phyloP scores from a whole-genome alignment of 2,329 filamentous ascomycete species.

The Penicillium sp. region DNA sequence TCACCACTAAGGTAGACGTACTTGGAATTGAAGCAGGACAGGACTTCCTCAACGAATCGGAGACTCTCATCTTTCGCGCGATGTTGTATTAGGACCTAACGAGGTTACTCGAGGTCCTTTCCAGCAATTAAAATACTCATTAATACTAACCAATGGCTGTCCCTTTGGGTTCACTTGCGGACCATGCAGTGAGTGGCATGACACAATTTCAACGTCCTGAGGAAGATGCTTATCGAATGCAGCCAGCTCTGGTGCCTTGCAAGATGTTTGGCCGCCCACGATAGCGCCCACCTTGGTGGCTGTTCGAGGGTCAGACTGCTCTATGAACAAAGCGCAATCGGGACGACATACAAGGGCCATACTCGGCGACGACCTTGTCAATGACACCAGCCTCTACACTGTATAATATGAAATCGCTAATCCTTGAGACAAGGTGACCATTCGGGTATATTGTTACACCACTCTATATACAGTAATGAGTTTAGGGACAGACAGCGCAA shows the following conservation, averaged over 20 bases:
- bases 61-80: conserved; percentile 79
- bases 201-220: conserved; percentile 86
- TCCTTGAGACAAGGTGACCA: conserved; percentile 92
- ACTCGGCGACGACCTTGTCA: conserved; percentile 82
- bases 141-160: conserved; percentile 75
- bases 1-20: conserved; percentile 84
- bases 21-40: conserved; percentile 83
- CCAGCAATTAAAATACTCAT: not conserved
- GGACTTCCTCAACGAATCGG: conserved; percentile 76
- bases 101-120: not conserved
- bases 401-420: conserved; percentile 98
- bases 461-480: conserved; percentile 63
- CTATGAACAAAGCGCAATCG: conserved; percentile 12
- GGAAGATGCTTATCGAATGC: conserved; percentile 92
- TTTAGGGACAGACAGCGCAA: conserved; percentile 38
- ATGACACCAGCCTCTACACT: conserved; percentile 95
- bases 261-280: conserved; percentile 96
- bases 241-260: conserved; percentile 93
- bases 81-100: conserved; percentile 82
- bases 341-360: conserved; percentile 80
- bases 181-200: conserved; percentile 94
- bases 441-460: conserved; percentile 88
- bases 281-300: conserved; percentile 95
- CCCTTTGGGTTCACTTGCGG: conserved; percentile 85
- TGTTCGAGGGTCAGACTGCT: conserved; percentile 46